Evolutionary conservation across 257 asterid genomes (phyloP).

Genomic region (Anisodus acutangulus): DNA sequence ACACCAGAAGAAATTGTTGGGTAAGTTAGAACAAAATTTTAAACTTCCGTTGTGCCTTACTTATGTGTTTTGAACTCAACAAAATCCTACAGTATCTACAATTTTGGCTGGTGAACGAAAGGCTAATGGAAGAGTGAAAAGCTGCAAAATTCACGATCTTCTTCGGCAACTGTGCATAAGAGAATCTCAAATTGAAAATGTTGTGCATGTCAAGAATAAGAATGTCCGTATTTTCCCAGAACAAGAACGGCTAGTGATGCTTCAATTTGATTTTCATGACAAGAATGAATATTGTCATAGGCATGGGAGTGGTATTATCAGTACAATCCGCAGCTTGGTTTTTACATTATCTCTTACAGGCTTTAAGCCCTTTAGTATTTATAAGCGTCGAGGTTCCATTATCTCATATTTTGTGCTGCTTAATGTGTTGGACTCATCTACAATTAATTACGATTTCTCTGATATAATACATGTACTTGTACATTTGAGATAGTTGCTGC

Average conservation of each 20-base stretch:
- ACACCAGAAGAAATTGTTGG: no score
- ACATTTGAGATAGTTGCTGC: conserved; percentile 24
- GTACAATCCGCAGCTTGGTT: not conserved
- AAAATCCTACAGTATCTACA: not conserved
- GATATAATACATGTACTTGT: not conserved
- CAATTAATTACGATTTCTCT: not conserved
- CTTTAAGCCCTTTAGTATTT: not conserved
- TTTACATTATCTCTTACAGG: not conserved
- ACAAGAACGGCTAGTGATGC: not conserved
- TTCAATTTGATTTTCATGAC: not conserved
- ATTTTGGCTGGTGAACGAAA: not conserved
- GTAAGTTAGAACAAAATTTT: no score
- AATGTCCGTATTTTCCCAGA: not conserved
- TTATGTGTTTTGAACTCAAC: no score
- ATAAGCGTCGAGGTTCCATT: not conserved
- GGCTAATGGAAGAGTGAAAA: conserved; percentile 23
- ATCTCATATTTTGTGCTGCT: not conserved
- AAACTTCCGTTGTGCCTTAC: no score
- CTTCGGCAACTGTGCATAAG: conserved; percentile 25
- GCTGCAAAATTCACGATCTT: conserved; percentile 33
- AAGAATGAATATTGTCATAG: not conserved
- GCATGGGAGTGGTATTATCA: not conserved
- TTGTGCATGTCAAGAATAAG: not conserved
- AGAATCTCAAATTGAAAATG: conserved; percentile 21
- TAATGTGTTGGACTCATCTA: conserved; percentile 3